Percentiles rank a stretch among this genome's conserved stretches.
phyloP scores from a whole-genome alignment of 1,284 basidiomycete genomes.

The Leccinum griseonigrum region DNA sequence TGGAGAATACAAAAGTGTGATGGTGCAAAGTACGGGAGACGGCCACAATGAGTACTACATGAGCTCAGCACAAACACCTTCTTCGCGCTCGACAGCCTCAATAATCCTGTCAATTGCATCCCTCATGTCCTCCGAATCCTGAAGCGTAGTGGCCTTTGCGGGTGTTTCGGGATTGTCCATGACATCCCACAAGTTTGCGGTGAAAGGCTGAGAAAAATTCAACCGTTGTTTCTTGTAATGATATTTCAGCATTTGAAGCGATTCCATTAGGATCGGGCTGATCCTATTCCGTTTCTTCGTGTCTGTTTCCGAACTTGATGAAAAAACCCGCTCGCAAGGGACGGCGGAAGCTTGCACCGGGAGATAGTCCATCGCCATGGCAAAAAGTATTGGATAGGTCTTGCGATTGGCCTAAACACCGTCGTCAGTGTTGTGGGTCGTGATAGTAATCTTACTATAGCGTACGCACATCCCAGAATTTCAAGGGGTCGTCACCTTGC shows the following conservation, averaged over 20 bases:
- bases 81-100: background rate
- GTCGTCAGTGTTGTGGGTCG: background rate
- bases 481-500: background rate
- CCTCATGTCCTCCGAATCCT: background rate
- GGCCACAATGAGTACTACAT: background rate
- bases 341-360: background rate
- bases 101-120: background rate
- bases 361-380: background rate
- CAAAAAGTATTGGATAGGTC: background rate
- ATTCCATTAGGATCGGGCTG: background rate
- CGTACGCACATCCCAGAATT: background rate
- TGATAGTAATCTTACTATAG: background rate
- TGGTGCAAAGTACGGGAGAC: too few relatives aligned
- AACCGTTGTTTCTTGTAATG: background rate
- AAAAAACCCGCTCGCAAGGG: background rate
- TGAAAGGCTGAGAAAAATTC: background rate
- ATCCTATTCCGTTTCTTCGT: background rate
- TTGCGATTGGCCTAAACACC: background rate
- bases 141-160: background rate
- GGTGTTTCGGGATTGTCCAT: background rate
- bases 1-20: too few relatives aligned
- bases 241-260: background rate
- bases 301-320: background rate
- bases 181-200: background rate
- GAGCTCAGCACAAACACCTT: background rate